phyloP scores from a whole-genome alignment of 345 rosid species.

The thale cress (Arabidopsis thaliana) region DNA sequence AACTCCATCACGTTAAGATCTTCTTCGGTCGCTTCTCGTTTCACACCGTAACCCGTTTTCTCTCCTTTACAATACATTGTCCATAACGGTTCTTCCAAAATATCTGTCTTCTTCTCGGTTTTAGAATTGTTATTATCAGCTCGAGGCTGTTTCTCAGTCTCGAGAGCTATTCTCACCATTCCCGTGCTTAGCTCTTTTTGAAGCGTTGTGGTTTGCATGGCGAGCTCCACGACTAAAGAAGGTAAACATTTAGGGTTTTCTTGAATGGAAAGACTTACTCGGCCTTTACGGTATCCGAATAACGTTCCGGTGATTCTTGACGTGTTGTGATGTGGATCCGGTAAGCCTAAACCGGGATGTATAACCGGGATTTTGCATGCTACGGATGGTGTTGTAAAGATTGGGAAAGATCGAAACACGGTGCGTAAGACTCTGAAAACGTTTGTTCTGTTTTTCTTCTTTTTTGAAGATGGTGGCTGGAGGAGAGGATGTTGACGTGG shows the following conservation, averaged over 20 bases:
- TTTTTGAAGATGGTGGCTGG: conserved; percentile 51
- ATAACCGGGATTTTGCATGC: conserved; percentile 65
- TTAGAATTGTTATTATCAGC: conserved; percentile 9
- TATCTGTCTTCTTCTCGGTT: conserved; percentile 32
- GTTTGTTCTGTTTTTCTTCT: conserved; percentile 52
- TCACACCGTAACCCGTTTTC: conserved; percentile 57
- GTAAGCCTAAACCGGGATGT: conserved; percentile 43
- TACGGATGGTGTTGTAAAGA: conserved; percentile 52
- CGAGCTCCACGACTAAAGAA: conserved; percentile 51
- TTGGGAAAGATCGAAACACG: conserved; percentile 74
- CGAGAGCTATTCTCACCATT: conserved; percentile 55
- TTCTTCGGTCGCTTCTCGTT: conserved; percentile 52
- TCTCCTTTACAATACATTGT: conserved; percentile 52
- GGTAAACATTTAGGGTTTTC: conserved; percentile 52
- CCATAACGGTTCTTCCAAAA: conserved; percentile 47
- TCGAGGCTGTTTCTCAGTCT: conserved; percentile 50
- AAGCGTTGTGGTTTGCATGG: conserved; percentile 48
- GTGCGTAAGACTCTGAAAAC: conserved; percentile 60
- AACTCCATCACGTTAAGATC: conserved; percentile 57
- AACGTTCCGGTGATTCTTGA: conserved; percentile 52
- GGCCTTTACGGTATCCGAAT: conserved; percentile 55
- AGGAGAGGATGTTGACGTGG: conserved; percentile 45
- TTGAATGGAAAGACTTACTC: conserved; percentile 53
- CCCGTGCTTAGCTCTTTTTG: conserved; percentile 53
- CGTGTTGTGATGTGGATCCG: conserved; percentile 39